Conservation (phyloP, 2,329 filamentous ascomycete genomes). For the Diaporthe citri region DNA sequence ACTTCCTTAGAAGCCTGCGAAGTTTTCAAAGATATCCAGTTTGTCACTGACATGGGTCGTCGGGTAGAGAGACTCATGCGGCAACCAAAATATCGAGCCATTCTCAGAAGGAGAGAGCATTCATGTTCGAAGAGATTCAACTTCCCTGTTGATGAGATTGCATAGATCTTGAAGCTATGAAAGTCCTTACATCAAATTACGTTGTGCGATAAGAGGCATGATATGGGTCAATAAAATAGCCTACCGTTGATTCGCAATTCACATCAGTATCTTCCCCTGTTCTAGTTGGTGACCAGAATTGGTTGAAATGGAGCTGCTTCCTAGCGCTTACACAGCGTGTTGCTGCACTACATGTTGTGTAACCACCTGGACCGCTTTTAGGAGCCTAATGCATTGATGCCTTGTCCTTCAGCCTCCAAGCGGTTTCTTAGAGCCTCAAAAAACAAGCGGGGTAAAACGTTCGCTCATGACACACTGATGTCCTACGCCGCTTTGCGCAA, state of each 20-base stretch:
- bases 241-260: background rate
- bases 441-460: background rate
- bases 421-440: background rate
- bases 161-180: background rate
- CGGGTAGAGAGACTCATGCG: background rate
- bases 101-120: background rate
- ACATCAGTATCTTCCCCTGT: background rate
- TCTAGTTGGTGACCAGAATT: background rate
- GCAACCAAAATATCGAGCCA: background rate
- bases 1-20: background rate
- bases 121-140: background rate
- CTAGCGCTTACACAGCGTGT: background rate
- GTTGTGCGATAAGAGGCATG: background rate
- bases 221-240: background rate
- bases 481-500: background rate
- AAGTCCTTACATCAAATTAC: too few relatives aligned
- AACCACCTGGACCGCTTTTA: background rate
- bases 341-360: background rate
- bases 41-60: background rate
- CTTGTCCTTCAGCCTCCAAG: background rate
- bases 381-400: background rate
- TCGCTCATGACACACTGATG: rapidly evolving
- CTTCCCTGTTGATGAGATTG: background rate
- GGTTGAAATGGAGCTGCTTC: too few relatives aligned
- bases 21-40: background rate